Evolutionary conservation across 805 yeast species (phyloP).

Genomic region (Saturnispora serradocipensis): DNA sequence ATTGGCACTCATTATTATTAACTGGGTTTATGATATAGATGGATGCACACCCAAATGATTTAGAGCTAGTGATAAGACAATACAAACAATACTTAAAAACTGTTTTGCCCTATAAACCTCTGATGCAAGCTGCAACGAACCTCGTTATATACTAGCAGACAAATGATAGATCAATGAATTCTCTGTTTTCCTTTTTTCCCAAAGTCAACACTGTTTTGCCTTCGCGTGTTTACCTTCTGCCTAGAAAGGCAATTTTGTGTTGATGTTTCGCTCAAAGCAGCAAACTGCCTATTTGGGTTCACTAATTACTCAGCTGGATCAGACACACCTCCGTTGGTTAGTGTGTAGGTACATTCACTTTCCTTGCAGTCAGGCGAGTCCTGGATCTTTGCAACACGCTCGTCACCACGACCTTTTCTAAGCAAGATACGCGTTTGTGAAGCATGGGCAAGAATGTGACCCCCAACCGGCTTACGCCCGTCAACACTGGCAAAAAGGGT

Average conservation of each 20-base stretch:
- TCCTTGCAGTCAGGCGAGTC: slow-evolving; percentile 82
- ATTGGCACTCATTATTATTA: slow-evolving; percentile 20
- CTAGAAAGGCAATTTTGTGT: slow-evolving; percentile 5
- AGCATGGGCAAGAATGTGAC: slow-evolving; percentile 74
- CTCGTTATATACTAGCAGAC: slow-evolving; percentile 1
- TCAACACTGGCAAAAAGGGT: slow-evolving; percentile 73
- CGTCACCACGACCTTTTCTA: slow-evolving; percentile 70
- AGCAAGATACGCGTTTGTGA: slow-evolving; percentile 68
- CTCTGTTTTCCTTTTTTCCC: slow-evolving; percentile 8
- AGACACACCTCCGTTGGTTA: slow-evolving; percentile 36
- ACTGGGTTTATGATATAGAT: not conserved
- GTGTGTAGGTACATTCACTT: slow-evolving; percentile 64
- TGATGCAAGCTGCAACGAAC: not conserved
- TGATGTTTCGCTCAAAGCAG: not conserved
- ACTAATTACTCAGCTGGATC: slow-evolving; percentile 27
- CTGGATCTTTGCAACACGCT: slow-evolving; percentile 69
- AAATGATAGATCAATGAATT: slow-evolving; percentile 7
- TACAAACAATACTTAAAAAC: not conserved
- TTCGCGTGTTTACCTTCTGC: slow-evolving; percentile 7
- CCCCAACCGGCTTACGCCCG: slow-evolving; percentile 79
- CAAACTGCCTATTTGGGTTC: not conserved
- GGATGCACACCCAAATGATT: not conserved
- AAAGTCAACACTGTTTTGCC: slow-evolving; percentile 4
- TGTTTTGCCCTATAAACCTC: not conserved
- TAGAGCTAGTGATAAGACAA: not conserved